Percentiles rank a stretch among this genome's conserved stretches.
phyloP scores from a whole-genome alignment of 495 filamentous ascomycete species.

The Penicillium argentinense region DNA sequence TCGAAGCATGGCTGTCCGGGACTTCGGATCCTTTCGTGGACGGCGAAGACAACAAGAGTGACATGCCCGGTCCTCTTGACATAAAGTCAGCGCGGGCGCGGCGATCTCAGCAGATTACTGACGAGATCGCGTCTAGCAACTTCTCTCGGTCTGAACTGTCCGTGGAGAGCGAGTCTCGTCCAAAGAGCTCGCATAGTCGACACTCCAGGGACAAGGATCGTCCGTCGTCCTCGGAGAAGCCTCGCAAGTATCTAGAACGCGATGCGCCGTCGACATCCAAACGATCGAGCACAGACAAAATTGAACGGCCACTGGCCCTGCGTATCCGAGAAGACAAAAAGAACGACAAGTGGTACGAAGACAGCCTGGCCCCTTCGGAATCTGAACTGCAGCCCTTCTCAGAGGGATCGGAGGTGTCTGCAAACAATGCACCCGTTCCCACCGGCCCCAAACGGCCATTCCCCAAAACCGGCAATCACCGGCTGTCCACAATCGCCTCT shows the following conservation, averaged over 20 bases:
- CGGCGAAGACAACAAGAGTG: constrained; percentile 33
- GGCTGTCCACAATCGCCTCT: constrained; percentile 73
- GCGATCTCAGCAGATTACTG: constrained; percentile 25
- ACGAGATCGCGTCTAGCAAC: constrained; percentile 11
- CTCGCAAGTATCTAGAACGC: constrained; percentile 10
- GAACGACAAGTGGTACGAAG: constrained; percentile 19
- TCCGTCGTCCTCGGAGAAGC: constrained; percentile 11
- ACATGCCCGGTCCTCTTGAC: constrained; percentile 47
- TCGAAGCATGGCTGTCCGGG: constrained; percentile 74
- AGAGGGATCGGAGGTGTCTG: constrained; percentile 42
- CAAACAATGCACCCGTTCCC: constrained; percentile 38
- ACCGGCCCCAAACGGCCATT: constrained; percentile 50
- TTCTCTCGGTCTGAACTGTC: constrained; percentile 23
- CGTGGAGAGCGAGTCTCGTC: constrained; percentile 24
- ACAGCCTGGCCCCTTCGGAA: constrained; percentile 27
- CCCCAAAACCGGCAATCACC: constrained; percentile 63
- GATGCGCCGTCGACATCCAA: constrained; percentile 4
- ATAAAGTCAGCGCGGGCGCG: constrained; percentile 34
- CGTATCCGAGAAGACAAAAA: constrained; percentile 17
- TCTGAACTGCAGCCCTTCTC: constrained; percentile 30
- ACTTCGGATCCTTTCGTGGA: constrained; percentile 75
- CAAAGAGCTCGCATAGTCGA: constrained; percentile 28
- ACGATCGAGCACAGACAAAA: constrained; percentile 10
- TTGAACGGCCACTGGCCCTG: constrained; percentile 5
- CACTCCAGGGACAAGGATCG: constrained; percentile 28